Evolutionary conservation across 306 rosid genomes (phyloP), one percentile per base, ranked within the genome.

Genomic region (Bauhinia variegata): DNA sequence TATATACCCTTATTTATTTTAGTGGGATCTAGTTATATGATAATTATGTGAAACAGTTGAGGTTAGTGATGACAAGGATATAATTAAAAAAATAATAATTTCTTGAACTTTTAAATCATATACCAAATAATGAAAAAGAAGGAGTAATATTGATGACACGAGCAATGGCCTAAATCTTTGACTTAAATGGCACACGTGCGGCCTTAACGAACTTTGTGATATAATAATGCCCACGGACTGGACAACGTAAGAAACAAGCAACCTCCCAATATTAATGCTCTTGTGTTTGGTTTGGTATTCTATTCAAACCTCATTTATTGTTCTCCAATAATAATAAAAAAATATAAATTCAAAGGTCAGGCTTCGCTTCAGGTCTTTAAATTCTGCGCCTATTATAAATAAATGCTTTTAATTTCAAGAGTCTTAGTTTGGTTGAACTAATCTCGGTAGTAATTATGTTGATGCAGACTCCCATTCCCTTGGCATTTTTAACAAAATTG

Each of bases 241-340:
- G n/a, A 71, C 60, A 65, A 43, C 77, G 81, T 65, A 50, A 43
- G 38, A n/a, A 17, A 65, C 15, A 34, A 60, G 81, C 17, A 65
- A 77, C 30, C 47, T 44, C 53, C n/a, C 13, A 50, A 71, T 50
- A 17, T 70, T 11, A 55, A 23, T 23, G 28, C 28, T 23, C 28
- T 23, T n/a, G n/a, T n/a, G n/a, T n/a, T 23, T 23, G 28, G 28
- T 2, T 1, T 23, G 28, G 28, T 23, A 1, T 2, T 23, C 28
- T 23, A 23, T 23, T 23, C 28, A 23, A 23, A 2, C 2, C 28
- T 23, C 28, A 23, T 23, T 23, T 23, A 23, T 23, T 23, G 28
- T 36, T 8, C 41, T 5, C 5, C 9, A 36, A 5, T 36, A 36
- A n/a, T 66, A 11, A 54, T 23, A 23, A 23, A 72, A 23, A 2